Conservation (phyloP, 371 early-diverging fungal genomes). For the Actinomortierella wolfii region DNA sequence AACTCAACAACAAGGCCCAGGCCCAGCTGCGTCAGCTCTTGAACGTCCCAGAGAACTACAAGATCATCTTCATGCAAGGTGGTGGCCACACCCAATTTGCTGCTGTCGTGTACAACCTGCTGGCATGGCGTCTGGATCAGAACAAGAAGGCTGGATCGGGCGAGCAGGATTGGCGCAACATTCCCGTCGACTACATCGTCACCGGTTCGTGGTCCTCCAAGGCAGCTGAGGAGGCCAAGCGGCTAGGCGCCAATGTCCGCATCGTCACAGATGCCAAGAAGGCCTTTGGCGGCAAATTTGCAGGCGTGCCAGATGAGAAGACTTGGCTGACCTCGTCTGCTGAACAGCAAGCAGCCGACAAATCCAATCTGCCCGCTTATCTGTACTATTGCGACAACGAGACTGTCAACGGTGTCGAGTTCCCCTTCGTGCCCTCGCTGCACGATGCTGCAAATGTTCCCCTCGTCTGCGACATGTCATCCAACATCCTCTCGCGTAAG, state of each 20-base stretch:
- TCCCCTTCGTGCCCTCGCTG: conserved; percentile 59
- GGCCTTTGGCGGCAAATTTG: conserved; percentile 53
- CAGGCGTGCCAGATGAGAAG: conserved; percentile 56
- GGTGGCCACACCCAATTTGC: conserved; percentile 95
- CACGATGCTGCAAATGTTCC: conserved; percentile 70
- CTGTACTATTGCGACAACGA: conserved; percentile 97
- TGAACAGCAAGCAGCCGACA: conserved; percentile 34
- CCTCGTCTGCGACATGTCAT: conserved; percentile 94
- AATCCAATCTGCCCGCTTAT: conserved; percentile 62
- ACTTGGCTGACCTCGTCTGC: conserved; percentile 78
- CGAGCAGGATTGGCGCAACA: conserved; percentile 30
- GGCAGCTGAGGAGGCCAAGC: conserved; percentile 86
- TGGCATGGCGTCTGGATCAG: conserved; percentile 68
- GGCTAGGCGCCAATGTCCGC: conserved; percentile 71
- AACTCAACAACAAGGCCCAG: conserved; percentile 75
- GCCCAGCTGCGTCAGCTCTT: conserved; percentile 70
- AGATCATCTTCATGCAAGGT: conserved; percentile 93
- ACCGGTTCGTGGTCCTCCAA: conserved; percentile 94
- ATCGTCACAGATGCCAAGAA: conserved; percentile 68
- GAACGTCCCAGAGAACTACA: conserved; percentile 85
- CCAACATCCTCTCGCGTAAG: conserved; percentile 88
- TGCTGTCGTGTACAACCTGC: conserved; percentile 84
- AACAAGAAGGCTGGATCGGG: conserved; percentile 32
- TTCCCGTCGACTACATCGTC: conserved; percentile 86
- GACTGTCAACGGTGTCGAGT: conserved; percentile 96